phyloP scores from a whole-genome alignment of 2,329 filamentous ascomycete species.

The Botrytis aclada region DNA sequence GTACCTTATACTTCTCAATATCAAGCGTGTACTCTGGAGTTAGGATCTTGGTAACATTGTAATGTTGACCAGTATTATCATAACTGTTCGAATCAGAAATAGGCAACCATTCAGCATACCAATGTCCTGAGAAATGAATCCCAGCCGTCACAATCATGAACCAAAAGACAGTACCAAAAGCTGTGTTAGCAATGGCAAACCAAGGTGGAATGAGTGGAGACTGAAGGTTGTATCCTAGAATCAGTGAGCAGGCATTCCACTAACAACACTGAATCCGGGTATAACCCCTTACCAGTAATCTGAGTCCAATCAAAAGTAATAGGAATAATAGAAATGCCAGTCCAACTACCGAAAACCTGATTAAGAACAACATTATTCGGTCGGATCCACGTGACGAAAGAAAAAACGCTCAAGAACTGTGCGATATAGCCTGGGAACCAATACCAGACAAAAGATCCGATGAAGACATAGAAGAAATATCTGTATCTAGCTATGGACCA shows the following conservation, averaged over 20 bases:
- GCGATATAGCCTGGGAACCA: constrained; percentile 60
- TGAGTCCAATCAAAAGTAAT: constrained; percentile 61
- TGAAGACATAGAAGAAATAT: constrained; percentile 41
- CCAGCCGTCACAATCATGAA: constrained; percentile 57
- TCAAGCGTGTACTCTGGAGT: constrained; percentile 67
- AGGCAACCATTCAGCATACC: constrained; percentile 62
- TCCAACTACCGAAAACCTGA: constrained; percentile 66
- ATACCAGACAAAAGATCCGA: constrained; percentile 49
- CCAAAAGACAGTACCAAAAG: constrained; percentile 64
- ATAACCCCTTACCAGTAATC: constrained; percentile 32
- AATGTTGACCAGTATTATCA: constrained; percentile 60
- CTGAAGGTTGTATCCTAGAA: constrained; percentile 8
- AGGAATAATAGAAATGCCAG: constrained; percentile 65
- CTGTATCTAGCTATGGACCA: constrained; percentile 47
- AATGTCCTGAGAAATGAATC: constrained; percentile 66
- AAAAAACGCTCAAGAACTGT: constrained; percentile 67
- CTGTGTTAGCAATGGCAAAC: constrained; percentile 70
- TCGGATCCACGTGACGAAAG: constrained; percentile 69
- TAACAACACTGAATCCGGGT: constrained; percentile 40
- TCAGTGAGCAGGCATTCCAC: constrained; percentile 31
- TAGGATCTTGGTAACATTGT: constrained; percentile 59
- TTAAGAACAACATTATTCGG: constrained; percentile 67
- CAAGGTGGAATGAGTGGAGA: constrained; percentile 61
- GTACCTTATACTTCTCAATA: constrained; percentile 63
- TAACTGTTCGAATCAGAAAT: constrained; percentile 59